Evolutionary conservation across 176 grass and related monocot species (phyloP).

Genomic region (Rhipidocladum racemiflorum): DNA sequence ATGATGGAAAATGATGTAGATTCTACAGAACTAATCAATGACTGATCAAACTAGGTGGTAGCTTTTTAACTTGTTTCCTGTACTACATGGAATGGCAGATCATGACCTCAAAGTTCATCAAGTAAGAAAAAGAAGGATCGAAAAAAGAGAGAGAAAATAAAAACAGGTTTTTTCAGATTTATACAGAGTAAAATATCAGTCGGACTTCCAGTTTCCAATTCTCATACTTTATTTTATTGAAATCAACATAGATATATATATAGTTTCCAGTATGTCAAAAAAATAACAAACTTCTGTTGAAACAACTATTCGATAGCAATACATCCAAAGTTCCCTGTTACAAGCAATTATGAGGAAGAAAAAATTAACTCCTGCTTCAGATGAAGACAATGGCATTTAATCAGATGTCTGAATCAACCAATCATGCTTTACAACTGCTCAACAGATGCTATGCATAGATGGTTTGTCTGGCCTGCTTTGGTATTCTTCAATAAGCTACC

Average conservation of each 20-base stretch:
- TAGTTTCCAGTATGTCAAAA: not conserved
- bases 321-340: not conserved
- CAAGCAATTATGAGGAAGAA: not conserved
- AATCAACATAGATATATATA: not conserved
- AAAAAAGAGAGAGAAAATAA: not conserved
- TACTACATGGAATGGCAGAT: not conserved
- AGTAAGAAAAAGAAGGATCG: not conserved
- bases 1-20: not conserved
- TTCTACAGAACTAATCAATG: not conserved
- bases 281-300: not conserved
- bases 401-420: not conserved
- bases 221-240: not conserved
- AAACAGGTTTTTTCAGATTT: not conserved
- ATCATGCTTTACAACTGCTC: not conserved
- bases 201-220: not conserved
- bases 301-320: not conserved
- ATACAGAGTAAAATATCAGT: not conserved
- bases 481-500: not conserved
- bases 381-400: not conserved
- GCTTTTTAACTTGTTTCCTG: not conserved
- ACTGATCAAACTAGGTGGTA: not conserved
- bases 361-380: not conserved
- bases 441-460: not conserved
- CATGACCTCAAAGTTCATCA: not conserved
- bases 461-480: not conserved